A percentile compares a stretch with the other conserved stretches of the same genome.
These are phyloP conservation scores for carrot (Daucus carota) DNA, from an alignment of 129 eudicot genomes.

Conservation along the genomic window DH1_v3.0 NC_030387.2:19140001-19140500, in stretches of 20 bases:
- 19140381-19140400: neutral
- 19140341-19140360: neutral
- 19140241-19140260: neutral
- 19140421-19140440: neutral
- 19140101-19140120: neutral
- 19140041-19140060: neutral
- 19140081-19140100: neutral
- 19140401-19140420: neutral
- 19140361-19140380: neutral
- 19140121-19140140: neutral
- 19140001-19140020: too few species aligned
- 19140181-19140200: neutral
- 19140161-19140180: neutral
- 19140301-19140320: neutral
- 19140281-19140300: neutral
- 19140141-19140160: neutral
- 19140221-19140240: neutral
- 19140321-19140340: neutral
- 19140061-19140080: neutral
- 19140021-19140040: neutral
- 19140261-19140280: neutral
- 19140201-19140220: neutral
- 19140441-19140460: neutral
- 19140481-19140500: neutral
- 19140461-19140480: neutral